Base-by-base conservation (phyloP, 495 filamentous ascomycete species). In the Lindgomyces ingoldianus region DNA sequence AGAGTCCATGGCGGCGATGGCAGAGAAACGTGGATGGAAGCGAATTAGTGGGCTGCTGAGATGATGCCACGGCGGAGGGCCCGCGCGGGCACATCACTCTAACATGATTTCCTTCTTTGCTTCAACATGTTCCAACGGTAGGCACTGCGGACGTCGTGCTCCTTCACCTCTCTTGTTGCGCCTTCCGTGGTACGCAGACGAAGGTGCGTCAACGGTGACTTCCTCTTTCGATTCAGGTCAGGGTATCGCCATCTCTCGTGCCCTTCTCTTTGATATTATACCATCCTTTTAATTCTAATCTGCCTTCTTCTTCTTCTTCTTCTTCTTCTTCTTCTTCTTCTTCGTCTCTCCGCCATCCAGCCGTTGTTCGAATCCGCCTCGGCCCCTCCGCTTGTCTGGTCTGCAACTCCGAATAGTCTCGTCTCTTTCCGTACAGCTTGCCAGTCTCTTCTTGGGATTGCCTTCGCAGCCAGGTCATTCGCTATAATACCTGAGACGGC, bases 271-370 rank as follows among this genome's bases (percentile, higher is more conserved):
- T 53, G 11, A 22, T 24, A n/a, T 18, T 14, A 9, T 48, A 49
- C 54, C 47, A 36, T 47, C 26, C n/a, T 60, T 64, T 57, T 60
- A 66, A 60, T 66, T 36, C 10, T 66, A 66, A 66, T 66, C 12
- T 59, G 49, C 48, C 29, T 39, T 24, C 27, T 41, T 29, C 52
- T n/a, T n/a, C n/a, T n/a, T n/a, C n/a, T n/a, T n/a, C n/a, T n/a
- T 39, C 33, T 14, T 39, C 33, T 39, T 39, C 33, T 14, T 39
- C 33, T 14, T 39, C 33, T 14, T 39, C 33, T 39, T 39, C 33
- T 14, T 39, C 33, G 33, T 47, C 8, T 47, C 44, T 47, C n/a
- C 18, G 44, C 44, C 16, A 4, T 18, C 21, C 44, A n/a, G 8
- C 4, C 44, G 44, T 22, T 19, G 44, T 47, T 41, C n/a, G n/a